These are phyloP conservation scores for Punica granatum DNA, from an alignment of 345 rosid species.

Conservation along the genomic window DNA sequence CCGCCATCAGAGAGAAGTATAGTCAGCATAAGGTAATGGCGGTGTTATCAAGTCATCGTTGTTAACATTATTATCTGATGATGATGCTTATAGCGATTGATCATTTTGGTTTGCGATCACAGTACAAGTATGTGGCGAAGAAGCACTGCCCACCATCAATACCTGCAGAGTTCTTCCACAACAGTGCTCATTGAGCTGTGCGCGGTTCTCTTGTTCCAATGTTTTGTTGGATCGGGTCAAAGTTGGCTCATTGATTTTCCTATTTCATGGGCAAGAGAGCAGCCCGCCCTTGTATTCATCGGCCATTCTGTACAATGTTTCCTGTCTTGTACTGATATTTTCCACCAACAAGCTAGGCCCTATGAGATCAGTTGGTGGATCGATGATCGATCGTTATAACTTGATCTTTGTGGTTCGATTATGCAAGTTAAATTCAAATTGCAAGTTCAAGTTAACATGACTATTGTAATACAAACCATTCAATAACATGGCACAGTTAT, in stretches of 20 bases:
- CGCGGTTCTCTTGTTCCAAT: constrained; percentile 13
- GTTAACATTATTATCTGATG: background rate
- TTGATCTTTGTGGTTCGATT: background rate
- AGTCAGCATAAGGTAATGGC: constrained; percentile 72
- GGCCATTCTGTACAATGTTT: background rate
- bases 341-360: background rate
- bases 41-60: background rate
- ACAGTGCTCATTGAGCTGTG: constrained; percentile 13
- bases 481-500: background rate
- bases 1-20: constrained; percentile 81
- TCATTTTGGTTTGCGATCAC: constrained; percentile 8
- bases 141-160: constrained; percentile 63
- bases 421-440: background rate
- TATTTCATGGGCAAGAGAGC: background rate
- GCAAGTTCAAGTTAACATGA: background rate
- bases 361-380: background rate
- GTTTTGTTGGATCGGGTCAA: constrained; percentile 18
- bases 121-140: constrained; percentile 87
- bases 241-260: background rate
- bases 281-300: background rate
- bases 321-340: background rate
- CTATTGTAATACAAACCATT: background rate
- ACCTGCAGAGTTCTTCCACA: constrained; percentile 58
- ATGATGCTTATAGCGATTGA: background rate
- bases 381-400: background rate